Conservation (phyloP, 192 early-diverging fungal genomes). For the Blastocladiella britannica region DNA sequence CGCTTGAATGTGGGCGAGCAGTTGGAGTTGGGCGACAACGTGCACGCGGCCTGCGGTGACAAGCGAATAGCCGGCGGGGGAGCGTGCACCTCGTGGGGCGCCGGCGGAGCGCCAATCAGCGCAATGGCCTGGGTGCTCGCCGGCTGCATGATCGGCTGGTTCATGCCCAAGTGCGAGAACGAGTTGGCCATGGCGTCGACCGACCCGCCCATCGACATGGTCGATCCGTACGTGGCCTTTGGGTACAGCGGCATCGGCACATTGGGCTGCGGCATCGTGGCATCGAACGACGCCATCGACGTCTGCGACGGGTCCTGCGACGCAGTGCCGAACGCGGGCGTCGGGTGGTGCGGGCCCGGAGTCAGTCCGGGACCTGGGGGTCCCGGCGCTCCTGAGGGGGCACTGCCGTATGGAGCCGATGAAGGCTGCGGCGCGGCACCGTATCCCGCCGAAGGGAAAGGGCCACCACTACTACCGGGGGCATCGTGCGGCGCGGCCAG, state of each 20-base stretch:
- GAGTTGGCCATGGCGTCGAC: slow-evolving; percentile 16
- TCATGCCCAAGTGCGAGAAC: slow-evolving; percentile 17
- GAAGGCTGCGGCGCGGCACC: too few relatives aligned
- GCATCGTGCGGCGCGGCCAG: too few relatives aligned
- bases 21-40: slow-evolving; percentile 27
- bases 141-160: slow-evolving; percentile 7
- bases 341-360: too few relatives aligned
- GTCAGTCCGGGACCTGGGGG: too few relatives aligned
- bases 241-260: slow-evolving; percentile 3
- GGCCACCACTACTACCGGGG: too few relatives aligned
- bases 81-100: slow-evolving; percentile 8
- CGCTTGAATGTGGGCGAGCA: slow-evolving; percentile 64
- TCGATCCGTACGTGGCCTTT: slow-evolving; percentile 2
- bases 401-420: too few relatives aligned
- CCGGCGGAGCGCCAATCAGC: slow-evolving; percentile 16
- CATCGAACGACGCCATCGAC: too few relatives aligned
- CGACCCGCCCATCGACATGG: slow-evolving; percentile 3
- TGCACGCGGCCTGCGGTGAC: slow-evolving; percentile 15
- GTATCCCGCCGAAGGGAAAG: too few relatives aligned
- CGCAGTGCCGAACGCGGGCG: too few relatives aligned
- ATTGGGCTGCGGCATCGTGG: not conserved
- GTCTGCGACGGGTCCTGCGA: too few relatives aligned
- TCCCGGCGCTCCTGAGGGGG: too few relatives aligned
- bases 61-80: slow-evolving; percentile 16
- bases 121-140: slow-evolving; percentile 6